phyloP scores from a whole-genome alignment of 2,329 filamentous ascomycete species.

The Chaetomium sp. region DNA sequence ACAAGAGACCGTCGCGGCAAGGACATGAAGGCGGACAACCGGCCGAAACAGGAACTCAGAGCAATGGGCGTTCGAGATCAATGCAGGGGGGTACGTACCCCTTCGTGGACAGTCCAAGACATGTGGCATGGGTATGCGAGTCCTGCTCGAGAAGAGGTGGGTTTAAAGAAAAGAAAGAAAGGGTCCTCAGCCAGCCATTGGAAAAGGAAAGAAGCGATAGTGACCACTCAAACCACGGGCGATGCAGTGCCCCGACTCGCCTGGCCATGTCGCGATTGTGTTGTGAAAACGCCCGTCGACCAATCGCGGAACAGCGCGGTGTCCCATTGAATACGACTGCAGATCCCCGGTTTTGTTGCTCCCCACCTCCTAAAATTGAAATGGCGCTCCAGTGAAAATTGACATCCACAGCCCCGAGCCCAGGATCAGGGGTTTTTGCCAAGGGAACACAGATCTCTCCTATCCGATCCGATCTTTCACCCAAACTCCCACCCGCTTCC shows the following conservation, averaged over 20 bases:
- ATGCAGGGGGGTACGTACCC: too few relatives aligned
- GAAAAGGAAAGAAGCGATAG: too few relatives aligned
- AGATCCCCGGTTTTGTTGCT: constrained; percentile 2
- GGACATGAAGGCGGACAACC: too few relatives aligned
- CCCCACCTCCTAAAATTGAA: neutral
- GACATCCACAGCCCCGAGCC: neutral
- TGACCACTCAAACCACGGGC: too few relatives aligned
- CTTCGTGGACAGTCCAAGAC: too few relatives aligned
- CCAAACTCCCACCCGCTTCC: neutral
- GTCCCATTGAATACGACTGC: neutral
- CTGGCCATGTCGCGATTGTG: neutral
- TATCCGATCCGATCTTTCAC: neutral
- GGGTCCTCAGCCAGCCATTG: too few relatives aligned
- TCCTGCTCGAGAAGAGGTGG: too few relatives aligned
- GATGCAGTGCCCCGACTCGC: neutral
- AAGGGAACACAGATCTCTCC: constrained; percentile 4
- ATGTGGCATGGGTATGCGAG: too few relatives aligned
- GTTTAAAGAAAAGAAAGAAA: too few relatives aligned
- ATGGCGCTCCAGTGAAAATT: neutral
- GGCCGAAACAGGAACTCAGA: too few relatives aligned
- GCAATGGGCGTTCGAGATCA: too few relatives aligned
- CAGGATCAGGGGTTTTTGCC: neutral
- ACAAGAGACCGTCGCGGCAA: too few relatives aligned
- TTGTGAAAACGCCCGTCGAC: constrained; percentile 2
- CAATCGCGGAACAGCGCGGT: constrained; percentile 13